These are phyloP conservation scores for Evansstolkia leycettana DNA, from an alignment of 495 filamentous ascomycete species.

Conservation along the genomic window DNA sequence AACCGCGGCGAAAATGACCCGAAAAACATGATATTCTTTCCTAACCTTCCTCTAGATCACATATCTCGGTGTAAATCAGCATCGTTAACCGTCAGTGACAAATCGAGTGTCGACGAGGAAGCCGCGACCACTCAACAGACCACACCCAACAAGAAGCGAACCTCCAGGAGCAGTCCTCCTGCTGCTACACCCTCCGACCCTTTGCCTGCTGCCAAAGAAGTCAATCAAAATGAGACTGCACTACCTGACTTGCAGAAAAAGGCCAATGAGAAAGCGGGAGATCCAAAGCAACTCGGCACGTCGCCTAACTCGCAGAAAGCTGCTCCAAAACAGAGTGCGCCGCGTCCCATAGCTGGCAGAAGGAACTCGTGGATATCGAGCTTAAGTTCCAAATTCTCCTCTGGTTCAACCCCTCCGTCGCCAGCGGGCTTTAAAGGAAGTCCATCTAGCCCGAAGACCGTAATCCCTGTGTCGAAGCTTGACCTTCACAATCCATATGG, in stretches of 20 bases:
- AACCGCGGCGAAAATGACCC: background rate
- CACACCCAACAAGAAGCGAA: slow-evolving; percentile 7
- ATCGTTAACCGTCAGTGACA: slow-evolving; percentile 19
- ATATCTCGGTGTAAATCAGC: slow-evolving; percentile 29
- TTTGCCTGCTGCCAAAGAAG: slow-evolving; percentile 7
- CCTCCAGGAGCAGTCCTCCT: slow-evolving; percentile 14
- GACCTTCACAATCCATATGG: slow-evolving; percentile 36
- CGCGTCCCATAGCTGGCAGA: slow-evolving; percentile 31
- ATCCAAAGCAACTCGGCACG: slow-evolving; percentile 13
- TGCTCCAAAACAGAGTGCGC: slow-evolving; percentile 19
- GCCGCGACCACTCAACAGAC: slow-evolving; percentile 7
- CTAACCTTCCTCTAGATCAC: slow-evolving; percentile 15
- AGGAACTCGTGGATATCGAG: slow-evolving; percentile 84
- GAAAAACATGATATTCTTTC: background rate
- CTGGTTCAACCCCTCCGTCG: slow-evolving; percentile 40
- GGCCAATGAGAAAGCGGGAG: slow-evolving; percentile 8
- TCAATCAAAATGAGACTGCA: slow-evolving; percentile 5
- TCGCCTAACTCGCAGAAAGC: slow-evolving; percentile 18
- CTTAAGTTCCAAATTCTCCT: slow-evolving; percentile 85
- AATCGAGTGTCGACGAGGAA: slow-evolving; percentile 11
- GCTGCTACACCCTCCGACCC: slow-evolving; percentile 8
- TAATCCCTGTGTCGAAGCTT: slow-evolving; percentile 21
- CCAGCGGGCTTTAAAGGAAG: slow-evolving; percentile 29
- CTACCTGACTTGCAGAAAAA: slow-evolving; percentile 13
- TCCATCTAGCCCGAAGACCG: slow-evolving; percentile 32